Percentiles rank a stretch among this genome's conserved stretches.
Evolutionary conservation across 2,329 filamentous ascomycete species (phyloP).

Genomic region (Neonectria hederae): DNA sequence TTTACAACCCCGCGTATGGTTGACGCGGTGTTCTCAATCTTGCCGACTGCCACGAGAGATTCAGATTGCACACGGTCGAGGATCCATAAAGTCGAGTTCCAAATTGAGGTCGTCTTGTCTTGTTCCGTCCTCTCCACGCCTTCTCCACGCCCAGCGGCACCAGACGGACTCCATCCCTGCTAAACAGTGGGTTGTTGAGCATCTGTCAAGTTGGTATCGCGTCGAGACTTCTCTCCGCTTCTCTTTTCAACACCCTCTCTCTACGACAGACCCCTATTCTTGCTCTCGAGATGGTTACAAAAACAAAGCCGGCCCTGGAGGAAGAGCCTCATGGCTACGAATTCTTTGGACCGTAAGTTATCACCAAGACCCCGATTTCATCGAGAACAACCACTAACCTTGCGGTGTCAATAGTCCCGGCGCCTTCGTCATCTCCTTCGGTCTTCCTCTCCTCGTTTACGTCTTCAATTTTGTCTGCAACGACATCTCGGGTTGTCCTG

Average conservation of each 20-base stretch:
- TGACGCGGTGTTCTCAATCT: slow-evolving; percentile 20
- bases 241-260: slow-evolving; percentile 9
- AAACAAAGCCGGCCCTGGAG: slow-evolving; percentile 39
- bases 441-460: slow-evolving; percentile 82
- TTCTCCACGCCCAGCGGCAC: neutral
- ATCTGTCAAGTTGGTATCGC: slow-evolving; percentile 8
- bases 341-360: slow-evolving; percentile 61
- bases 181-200: neutral
- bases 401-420: slow-evolving; percentile 67
- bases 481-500: slow-evolving; percentile 89
- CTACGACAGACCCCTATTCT: slow-evolving; percentile 11
- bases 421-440: slow-evolving; percentile 80
- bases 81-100: slow-evolving; percentile 3
- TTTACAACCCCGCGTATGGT: slow-evolving; percentile 15
- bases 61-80: neutral
- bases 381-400: slow-evolving; percentile 17
- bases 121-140: slow-evolving; percentile 13
- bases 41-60: neutral
- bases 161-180: neutral
- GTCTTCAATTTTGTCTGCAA: slow-evolving; percentile 88
- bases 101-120: neutral
- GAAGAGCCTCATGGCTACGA: slow-evolving; percentile 57
- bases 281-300: slow-evolving; percentile 45
- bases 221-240: neutral
- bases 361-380: neutral